A percentile compares a stretch with the other conserved stretches of the same genome.
Evolutionary conservation across 257 asterid species (phyloP).

Genomic region (Solanum bulbocastanum): DNA sequence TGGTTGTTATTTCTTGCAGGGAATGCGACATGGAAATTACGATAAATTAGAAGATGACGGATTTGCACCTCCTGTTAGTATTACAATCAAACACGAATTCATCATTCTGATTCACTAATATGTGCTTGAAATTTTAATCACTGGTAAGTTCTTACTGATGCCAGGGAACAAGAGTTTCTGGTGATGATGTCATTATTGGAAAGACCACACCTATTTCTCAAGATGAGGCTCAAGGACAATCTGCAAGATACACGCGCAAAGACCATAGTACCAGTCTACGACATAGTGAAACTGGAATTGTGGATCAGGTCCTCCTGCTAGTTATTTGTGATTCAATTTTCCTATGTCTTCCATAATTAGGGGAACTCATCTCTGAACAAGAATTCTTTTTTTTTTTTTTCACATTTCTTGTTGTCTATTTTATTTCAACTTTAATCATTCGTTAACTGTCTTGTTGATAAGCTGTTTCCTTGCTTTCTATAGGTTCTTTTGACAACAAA

Average conservation of each 20-base stretch:
- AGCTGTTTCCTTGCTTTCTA: slow-evolving; percentile 4
- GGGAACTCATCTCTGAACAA: neutral
- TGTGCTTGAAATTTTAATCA: neutral
- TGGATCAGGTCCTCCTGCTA: slow-evolving; percentile 40
- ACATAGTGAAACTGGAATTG: slow-evolving; percentile 93
- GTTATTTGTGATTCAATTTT: neutral
- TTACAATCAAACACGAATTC: neutral
- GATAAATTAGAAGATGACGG: slow-evolving; percentile 95
- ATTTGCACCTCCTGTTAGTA: slow-evolving; percentile 67
- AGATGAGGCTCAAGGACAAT: slow-evolving; percentile 85
- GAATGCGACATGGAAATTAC: slow-evolving; percentile 94
- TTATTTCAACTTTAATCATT: neutral
- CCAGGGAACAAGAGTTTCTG: slow-evolving; percentile 73
- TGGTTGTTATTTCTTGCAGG: slow-evolving; percentile 9
- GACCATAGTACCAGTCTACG: slow-evolving; percentile 95
- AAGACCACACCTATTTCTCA: slow-evolving; percentile 85
- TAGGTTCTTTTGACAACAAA: slow-evolving; percentile 73
- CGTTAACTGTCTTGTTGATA: neutral
- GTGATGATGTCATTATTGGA: slow-evolving; percentile 95
- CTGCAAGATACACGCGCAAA: slow-evolving; percentile 77
- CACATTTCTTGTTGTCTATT: neutral
- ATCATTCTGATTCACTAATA: neutral
- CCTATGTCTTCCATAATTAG: neutral
- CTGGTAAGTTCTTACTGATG: neutral
- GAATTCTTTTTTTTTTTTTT: neutral